Conservation (phyloP, 331 rosid species). For the Acacia pycnantha region DNA sequence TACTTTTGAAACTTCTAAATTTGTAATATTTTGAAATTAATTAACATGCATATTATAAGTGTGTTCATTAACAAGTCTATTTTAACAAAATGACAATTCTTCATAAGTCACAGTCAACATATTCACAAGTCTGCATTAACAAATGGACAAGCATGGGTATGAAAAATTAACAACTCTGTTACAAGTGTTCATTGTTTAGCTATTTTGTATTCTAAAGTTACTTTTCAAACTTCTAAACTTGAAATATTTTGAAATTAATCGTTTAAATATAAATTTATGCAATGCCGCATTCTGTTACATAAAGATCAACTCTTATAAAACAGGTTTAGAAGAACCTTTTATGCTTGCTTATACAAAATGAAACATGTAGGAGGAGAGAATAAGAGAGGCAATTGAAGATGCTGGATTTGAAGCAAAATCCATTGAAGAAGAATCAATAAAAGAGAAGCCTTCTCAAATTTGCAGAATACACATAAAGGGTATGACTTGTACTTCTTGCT, state of each 20-base stretch:
- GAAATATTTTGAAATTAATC: neutral
- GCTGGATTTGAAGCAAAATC: conserved; percentile 31
- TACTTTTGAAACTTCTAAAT: no score
- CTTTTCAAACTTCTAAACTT: neutral
- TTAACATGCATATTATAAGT: no score
- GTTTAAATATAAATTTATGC: neutral
- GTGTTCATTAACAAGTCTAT: no score
- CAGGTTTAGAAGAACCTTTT: neutral
- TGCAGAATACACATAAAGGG: conserved; percentile 62
- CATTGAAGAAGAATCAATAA: conserved; percentile 28
- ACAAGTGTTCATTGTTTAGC: no score
- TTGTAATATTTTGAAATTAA: no score
- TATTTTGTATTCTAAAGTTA: neutral
- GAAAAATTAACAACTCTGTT: no score
- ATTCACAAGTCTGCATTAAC: no score
- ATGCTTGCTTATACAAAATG: neutral
- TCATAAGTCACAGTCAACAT: no score
- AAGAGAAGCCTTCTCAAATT: conserved; percentile 37
- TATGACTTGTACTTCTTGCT: conserved; percentile 80
- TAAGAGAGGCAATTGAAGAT: conserved; percentile 64
- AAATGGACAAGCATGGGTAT: no score
- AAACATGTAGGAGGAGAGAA: conserved; percentile 53
- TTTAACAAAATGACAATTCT: no score
- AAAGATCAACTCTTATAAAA: neutral
- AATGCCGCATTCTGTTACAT: neutral